Conservation (phyloP, 345 rosid species). For the Murraya koenigii region DNA sequence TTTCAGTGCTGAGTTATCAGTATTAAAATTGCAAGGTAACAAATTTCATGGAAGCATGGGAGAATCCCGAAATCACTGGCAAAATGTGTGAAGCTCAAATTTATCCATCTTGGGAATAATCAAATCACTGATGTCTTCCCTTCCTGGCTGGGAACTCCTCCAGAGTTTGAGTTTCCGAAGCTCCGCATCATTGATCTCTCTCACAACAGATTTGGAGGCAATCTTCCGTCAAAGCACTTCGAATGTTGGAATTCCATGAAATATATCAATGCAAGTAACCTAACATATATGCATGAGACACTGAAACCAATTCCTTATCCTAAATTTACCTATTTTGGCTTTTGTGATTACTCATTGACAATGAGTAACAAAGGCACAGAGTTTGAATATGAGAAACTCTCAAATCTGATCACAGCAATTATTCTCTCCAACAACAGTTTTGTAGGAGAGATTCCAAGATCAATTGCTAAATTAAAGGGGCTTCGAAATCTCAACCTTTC, state of each 20-base stretch:
- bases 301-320: rapidly evolving
- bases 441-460: neutral
- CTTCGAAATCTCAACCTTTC: too few relatives aligned
- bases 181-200: slow-evolving; percentile 14
- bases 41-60: neutral
- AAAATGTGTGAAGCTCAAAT: neutral
- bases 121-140: slow-evolving; percentile 19
- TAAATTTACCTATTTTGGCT: rapidly evolving
- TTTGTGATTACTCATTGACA: neutral
- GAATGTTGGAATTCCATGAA: slow-evolving; percentile 20
- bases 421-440: neutral
- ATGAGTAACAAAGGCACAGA: neutral
- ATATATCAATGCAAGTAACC: neutral
- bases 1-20: neutral
- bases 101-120: slow-evolving; percentile 2
- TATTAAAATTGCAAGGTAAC: slow-evolving; percentile 17
- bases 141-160: slow-evolving; percentile 18
- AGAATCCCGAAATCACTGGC: neutral
- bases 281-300: neutral
- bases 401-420: neutral
- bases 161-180: neutral
- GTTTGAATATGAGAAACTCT: neutral
- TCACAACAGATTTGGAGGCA: neutral
- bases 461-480: neutral
- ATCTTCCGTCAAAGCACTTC: slow-evolving; percentile 16